A percentile compares a stretch with the other conserved stretches of the same genome.
These are phyloP conservation scores for Epichloe sylvatica DNA, from an alignment of 2,329 filamentous ascomycete species.

Conservation along the genomic window DNA sequence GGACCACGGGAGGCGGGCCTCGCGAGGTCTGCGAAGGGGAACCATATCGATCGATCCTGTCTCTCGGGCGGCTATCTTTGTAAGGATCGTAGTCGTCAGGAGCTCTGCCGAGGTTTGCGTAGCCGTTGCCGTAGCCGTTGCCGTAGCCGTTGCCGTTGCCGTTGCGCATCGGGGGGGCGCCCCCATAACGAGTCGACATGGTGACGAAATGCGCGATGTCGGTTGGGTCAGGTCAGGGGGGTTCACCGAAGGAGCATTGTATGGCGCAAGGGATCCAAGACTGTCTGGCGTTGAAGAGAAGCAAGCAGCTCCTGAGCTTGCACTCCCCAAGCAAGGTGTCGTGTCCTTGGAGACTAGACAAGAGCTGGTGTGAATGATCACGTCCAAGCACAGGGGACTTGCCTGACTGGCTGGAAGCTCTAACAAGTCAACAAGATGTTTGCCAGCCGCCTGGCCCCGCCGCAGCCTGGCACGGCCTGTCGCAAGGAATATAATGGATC, in stretches of 20 bases:
- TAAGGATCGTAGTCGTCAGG: conserved; percentile 36
- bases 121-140: conserved; percentile 30
- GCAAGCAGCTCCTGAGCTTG: background rate
- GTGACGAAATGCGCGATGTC: conserved; percentile 7
- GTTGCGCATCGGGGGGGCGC: conserved; percentile 22
- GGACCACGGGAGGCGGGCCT: conserved; percentile 17
- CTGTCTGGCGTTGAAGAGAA: background rate
- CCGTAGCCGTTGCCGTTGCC: conserved; percentile 30
- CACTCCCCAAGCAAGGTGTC: background rate
- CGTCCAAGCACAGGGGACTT: background rate
- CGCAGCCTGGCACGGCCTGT: no score
- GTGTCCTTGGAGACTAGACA: background rate
- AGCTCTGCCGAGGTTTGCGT: conserved; percentile 26
- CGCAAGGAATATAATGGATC: no score
- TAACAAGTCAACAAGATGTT: background rate
- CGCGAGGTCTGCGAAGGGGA: conserved; percentile 20
- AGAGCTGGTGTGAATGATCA: background rate
- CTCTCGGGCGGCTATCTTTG: conserved; percentile 28
- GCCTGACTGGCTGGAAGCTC: background rate
- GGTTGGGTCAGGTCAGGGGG: background rate
- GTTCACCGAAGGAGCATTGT: conserved; percentile 8
- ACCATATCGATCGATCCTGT: conserved; percentile 30
- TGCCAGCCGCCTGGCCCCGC: background rate
- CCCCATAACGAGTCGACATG: conserved; percentile 38
- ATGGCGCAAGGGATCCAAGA: background rate